Base-by-base conservation (phyloP, 345 rosid genomes). In the Gossypium raimondii region DNA sequence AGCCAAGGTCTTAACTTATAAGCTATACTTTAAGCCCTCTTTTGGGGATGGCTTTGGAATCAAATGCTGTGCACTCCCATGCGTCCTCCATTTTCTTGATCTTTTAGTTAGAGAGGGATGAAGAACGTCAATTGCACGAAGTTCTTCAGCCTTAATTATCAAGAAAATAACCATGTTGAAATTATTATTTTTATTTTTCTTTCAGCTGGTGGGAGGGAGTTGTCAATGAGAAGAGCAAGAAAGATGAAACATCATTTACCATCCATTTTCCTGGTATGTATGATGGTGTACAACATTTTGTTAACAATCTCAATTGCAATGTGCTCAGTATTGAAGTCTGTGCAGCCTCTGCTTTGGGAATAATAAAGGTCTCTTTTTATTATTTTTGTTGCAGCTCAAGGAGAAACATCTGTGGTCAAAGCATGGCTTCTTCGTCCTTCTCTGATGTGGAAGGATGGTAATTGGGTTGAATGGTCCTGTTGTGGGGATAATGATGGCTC, bases 121-220 rank as follows among this genome's bases (percentile, higher is more conserved):
- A 47, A 17, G 24, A 14, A 62, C 7, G 12, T 34, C 47, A 34
- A 62, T 62, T 34, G 67, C 24, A 17, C n/a, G 47, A 63, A 7
- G n/a, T 60, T 60, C 43, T 25, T 60, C 16, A 60, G 2, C 10
- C 8, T 60, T 7, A 60, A 27, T 60, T 60, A 11, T 60, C 65
- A 27, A 12, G 65, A 60, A 60, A 13, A 25, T 9, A 60, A 27
- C 65, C 65, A 1, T 25, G 18, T 60, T 60, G 65, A 60, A 60
- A 27, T 57, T 9, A 73, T 63, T 53, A 60, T 59, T 17, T 45
- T 52, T 60, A 10, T 75, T 50, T 76, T 51, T 78, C 72, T 71
- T 70, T 73, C 85, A 96, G 99, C 82, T 96, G 99, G 99, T 80
- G 88, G 92, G 99, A 96, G 84, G 99, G 97, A 77, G 85, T 90